Base-by-base conservation (phyloP, 306 rosid genomes). In the Calophaca sinica region DNA sequence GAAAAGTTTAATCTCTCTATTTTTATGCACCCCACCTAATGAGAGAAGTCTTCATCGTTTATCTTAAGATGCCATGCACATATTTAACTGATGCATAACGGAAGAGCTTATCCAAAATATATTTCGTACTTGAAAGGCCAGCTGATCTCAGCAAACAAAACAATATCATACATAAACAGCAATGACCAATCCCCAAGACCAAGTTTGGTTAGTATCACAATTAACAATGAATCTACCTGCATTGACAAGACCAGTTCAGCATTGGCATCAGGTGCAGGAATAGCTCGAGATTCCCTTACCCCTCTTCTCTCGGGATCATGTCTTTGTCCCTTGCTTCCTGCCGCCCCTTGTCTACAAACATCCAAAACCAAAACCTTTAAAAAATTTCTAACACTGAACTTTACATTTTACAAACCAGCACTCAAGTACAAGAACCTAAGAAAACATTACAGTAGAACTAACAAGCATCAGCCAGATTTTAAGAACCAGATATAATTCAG, bases 221-320 rank as follows among this genome's bases (percentile, higher is more conserved):
- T 38, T 54, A 62, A 76, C 53, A 55, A 41, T 9, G 45, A 57
- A 44, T 72, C 86, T 86, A 94, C 99, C 99, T 90, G 97, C 96
- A 96, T 92, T 70, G 99, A 96, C 80, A 82, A 63, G 54, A 83
- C 92, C 77, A 96, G 81, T 79, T 96, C 99, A 68, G 99, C 99
- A 86, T 96, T 96, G 81, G 99, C 99, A 80, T 96, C 98, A 57
- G 99, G 99, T 31, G 99, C 99, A 62, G 99, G 99, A 68, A 96
- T 1, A 0, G 99, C 99, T 70, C 92, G 92, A 62, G 96, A 96
- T 46, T 91, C 97, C 72, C 92, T 84, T 63, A 88, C 65, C 51
- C 91, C 94, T 83, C 81, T 88, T 87, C 91, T 89, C 78, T 91
- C 97, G 14, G 64, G 89, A 69, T 91, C 98, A 80, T 70, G 84